Percentiles rank a stretch among this genome's conserved stretches.
phyloP scores from a whole-genome alignment of 2,329 filamentous ascomycete genomes.

The Xenoacremonium recifei region DNA sequence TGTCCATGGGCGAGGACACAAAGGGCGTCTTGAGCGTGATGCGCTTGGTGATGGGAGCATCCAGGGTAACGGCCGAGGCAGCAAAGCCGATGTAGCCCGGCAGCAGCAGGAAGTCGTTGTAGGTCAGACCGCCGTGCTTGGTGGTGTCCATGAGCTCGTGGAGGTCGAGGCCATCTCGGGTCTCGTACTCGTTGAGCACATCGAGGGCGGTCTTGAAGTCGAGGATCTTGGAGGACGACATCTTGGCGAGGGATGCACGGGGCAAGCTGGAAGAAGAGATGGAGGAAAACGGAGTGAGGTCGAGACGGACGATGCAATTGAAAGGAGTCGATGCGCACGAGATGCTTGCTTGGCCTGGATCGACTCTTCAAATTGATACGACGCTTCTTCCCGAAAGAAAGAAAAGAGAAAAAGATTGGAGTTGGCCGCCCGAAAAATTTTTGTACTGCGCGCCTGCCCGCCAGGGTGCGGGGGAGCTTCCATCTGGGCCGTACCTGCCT shows the following conservation, averaged over 20 bases:
- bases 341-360: slow-evolving; percentile 29
- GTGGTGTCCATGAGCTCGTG: slow-evolving; percentile 86
- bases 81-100: slow-evolving; percentile 98
- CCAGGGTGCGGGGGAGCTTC: too few relatives aligned
- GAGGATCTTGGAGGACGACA: slow-evolving; percentile 67
- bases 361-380: slow-evolving; percentile 38
- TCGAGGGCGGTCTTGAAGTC: slow-evolving; percentile 77
- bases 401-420: slow-evolving; percentile 39
- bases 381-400: slow-evolving; percentile 55
- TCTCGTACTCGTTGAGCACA: slow-evolving; percentile 76
- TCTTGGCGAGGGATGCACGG: slow-evolving; percentile 38
- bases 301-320: too few relatives aligned
- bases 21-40: slow-evolving; percentile 96
- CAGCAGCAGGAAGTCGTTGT: slow-evolving; percentile 97
- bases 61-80: slow-evolving; percentile 82
- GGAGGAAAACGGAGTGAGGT: slow-evolving; percentile 37
- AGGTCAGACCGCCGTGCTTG: slow-evolving; percentile 90
- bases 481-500: too few relatives aligned
- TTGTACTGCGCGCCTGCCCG: too few relatives aligned
- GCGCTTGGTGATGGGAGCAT: slow-evolving; percentile 91
- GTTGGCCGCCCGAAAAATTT: slow-evolving; percentile 37
- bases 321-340: slow-evolving; percentile 30
- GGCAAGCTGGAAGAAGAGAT: slow-evolving; percentile 4
- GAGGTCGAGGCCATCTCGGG: slow-evolving; percentile 82
- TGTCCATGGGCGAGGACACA: slow-evolving; percentile 98